A percentile compares a stretch with the other conserved stretches of the same genome.
Evolutionary conservation across 2,329 filamentous ascomycete species (phyloP).

Genomic region (Shiraia sp.): DNA sequence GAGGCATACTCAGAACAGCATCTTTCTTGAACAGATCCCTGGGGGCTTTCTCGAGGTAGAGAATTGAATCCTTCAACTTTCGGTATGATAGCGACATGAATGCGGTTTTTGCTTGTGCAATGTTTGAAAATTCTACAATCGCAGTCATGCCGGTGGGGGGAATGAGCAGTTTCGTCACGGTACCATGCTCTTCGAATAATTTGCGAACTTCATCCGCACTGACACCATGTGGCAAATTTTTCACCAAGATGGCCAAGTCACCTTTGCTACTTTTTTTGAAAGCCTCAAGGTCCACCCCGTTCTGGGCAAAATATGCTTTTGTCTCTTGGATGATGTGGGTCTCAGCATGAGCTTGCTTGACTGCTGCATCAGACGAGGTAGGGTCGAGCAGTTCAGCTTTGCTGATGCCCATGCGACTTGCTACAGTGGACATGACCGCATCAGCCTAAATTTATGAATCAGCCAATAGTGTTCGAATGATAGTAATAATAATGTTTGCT

Average conservation of each 20-base stretch:
- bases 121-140: slow-evolving; percentile 83
- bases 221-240: slow-evolving; percentile 90
- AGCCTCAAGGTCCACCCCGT: slow-evolving; percentile 88
- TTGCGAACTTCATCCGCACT: slow-evolving; percentile 76
- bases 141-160: slow-evolving; percentile 92
- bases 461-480: no score
- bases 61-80: slow-evolving; percentile 84
- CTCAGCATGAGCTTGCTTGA: slow-evolving; percentile 96
- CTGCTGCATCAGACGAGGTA: slow-evolving; percentile 90
- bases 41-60: slow-evolving; percentile 93
- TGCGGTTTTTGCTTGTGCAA: slow-evolving; percentile 78
- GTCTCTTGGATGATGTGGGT: slow-evolving; percentile 96
- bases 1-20: slow-evolving; percentile 35
- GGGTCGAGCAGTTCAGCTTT: slow-evolving; percentile 93
- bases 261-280: slow-evolving; percentile 86
- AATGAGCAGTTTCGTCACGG: slow-evolving; percentile 82
- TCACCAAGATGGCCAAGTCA: slow-evolving; percentile 85
- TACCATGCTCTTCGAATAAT: slow-evolving; percentile 84
- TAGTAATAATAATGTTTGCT: neutral
- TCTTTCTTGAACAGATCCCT: slow-evolving; percentile 70
- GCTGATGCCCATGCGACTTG: slow-evolving; percentile 81
- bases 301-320: slow-evolving; percentile 83
- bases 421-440: slow-evolving; percentile 88
- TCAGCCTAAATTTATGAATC: slow-evolving; percentile 56
- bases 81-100: slow-evolving; percentile 86